Base-by-base conservation (phyloP, 2,329 filamentous ascomycete genomes). In the Trichophyton verrucosum region DNA sequence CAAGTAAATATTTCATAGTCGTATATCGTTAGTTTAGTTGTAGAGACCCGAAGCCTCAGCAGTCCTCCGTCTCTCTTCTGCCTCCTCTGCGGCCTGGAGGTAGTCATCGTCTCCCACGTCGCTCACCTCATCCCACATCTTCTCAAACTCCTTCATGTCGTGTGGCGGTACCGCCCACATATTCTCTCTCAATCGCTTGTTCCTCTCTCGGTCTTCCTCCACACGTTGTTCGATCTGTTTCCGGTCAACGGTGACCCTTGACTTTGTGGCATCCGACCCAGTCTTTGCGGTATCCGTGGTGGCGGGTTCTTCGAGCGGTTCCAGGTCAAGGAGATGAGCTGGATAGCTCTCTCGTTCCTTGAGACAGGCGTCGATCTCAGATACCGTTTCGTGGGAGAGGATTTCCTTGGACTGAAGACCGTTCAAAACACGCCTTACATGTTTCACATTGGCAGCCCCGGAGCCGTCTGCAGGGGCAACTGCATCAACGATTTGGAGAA, bases 221-320 rank as follows among this genome's bases (percentile, higher is more conserved):
- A 99, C 96, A 46, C 94, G 81, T 77, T 97, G 91, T 75, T 97
- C 91, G 59, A 96, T 88, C 75, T 96, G 89, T 61, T 87, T 82
- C 75, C 92, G 94, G 69, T 96, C 89, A 58, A 94, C 72, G 58
- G 80, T 77, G 51, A 78, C 73, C 2, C 77, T 77, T 59, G 75
- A 76, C 0, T 66, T 62, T 59, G 66, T 72, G 6, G 64, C 61
- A 11, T 53, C 22, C 59, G 65, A 66, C 36, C 22, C 11, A 22
- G 59, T 55, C 9, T 58, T 60, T 24, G 68, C 17, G 69, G 71
- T 24, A 64, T 67, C 71, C 0, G 65, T 63, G 3, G 27, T 24
- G 8, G 8, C 49, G 22, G 49, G 49, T 0, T 62, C 69, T 36
- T 74, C 73, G 1, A 70, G 70, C 3, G 67, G 66, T 44, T 75